Evolutionary conservation across 2,329 filamentous ascomycete species (phyloP), one percentile per base, ranked within the genome.

Genomic region (Simplicillium aogashimaense): DNA sequence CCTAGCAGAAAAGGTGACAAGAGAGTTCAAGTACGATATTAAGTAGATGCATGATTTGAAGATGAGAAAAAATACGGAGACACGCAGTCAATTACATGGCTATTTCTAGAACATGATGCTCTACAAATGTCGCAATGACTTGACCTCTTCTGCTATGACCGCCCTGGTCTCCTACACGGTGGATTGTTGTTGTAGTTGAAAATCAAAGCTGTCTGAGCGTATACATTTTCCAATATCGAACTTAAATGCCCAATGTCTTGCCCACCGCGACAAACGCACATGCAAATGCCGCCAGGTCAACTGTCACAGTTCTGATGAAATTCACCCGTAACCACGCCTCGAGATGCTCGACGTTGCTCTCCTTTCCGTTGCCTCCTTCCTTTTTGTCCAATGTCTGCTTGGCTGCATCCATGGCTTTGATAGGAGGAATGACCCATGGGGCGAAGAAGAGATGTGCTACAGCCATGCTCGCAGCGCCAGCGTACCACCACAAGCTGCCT

Each of bases 241-340:
- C 20, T 25, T 9, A 25, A 9, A 25, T 9, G 9, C 9, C 9
- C 6, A 56, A 30, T 3, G 53, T 55, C 43, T 47, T 58, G 1
- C 50, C 49, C 16, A 55, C 48, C 28, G 55, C 60, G 38, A 59
- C 52, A 11, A 53, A 29, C 36, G 52, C 53, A 35, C 58, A 60
- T 20, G 54, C 20, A 56, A 57, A 63, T 25, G 57, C 58, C 5
- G 45, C 53, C 43, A 61, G 8, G 44, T 62, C 60, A 13, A 52
- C 53, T 32, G 59, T 63, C 46, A 56, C 32, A 45, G 55, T 54
- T 46, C 60, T 51, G 37, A 47, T 25, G 25, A 48, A 36, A 13
- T 63, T 63, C 5, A 56, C 53, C 35, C 36, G 9, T 38, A 63
- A 29, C 60, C 60, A 63, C 12, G 45, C 43, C 36, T 44, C 42